These are phyloP conservation scores for Medicago arabica DNA, from an alignment of 306 rosid genomes.

Conservation along the genomic window DNA sequence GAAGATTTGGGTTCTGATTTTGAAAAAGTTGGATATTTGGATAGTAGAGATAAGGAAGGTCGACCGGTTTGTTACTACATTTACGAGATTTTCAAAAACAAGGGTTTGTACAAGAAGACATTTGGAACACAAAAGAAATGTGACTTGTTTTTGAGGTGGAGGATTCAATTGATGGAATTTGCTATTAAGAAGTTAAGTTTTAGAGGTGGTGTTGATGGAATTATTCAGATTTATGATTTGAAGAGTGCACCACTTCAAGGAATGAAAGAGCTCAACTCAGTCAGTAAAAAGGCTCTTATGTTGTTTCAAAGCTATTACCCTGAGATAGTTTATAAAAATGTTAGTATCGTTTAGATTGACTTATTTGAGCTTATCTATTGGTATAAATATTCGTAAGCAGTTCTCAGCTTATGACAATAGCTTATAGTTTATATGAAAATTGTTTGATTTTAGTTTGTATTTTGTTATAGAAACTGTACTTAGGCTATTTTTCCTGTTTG, in stretches of 20 bases:
- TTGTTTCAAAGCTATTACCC: conserved; percentile 71
- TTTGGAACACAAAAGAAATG: conserved; percentile 61
- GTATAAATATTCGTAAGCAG: not conserved
- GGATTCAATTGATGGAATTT: conserved; percentile 64
- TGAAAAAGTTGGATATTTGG: conserved; percentile 39
- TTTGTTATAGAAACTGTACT: not conserved
- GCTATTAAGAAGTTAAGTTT: conserved; percentile 56
- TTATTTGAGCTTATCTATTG: not conserved
- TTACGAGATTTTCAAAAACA: conserved; percentile 57
- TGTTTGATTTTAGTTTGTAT: not conserved
- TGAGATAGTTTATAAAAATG: conserved; percentile 60
- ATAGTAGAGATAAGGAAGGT: conserved; percentile 65
- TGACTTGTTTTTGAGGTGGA: conserved; percentile 63
- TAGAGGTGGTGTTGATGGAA: conserved; percentile 67
- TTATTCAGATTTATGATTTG: conserved; percentile 70
- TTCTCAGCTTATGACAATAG: not conserved
- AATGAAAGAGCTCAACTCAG: conserved; percentile 60
- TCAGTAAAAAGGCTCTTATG: conserved; percentile 51
- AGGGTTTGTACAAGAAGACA: conserved; percentile 41
- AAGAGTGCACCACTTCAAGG: conserved; percentile 56
- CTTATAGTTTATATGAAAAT: not conserved
- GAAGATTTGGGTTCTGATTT: conserved; percentile 51
- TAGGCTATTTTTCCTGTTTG: not conserved
- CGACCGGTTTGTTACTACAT: conserved; percentile 62
- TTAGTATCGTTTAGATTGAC: conserved; percentile 10